Conservation (phyloP, 2,329 filamentous ascomycete genomes). For the Claviceps pazoutovae region DNA sequence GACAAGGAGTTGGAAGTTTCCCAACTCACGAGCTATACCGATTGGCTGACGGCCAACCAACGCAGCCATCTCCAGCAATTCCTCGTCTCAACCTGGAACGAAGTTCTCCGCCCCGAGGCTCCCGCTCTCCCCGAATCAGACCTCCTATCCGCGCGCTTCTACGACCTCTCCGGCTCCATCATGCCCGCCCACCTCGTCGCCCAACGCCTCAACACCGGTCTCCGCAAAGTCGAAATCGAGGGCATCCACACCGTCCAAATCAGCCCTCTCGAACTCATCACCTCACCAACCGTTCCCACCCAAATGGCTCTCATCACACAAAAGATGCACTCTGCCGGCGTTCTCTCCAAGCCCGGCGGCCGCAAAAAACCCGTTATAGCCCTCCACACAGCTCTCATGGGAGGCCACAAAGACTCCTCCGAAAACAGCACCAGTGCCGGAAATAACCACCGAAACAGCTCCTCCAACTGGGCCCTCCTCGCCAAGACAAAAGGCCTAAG, state of each 20-base stretch:
- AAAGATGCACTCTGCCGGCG: constrained; percentile 13
- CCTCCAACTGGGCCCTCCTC: constrained; percentile 3
- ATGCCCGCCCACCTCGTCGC: constrained; percentile 34
- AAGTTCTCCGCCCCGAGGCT: constrained; percentile 25
- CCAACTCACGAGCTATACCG: constrained; percentile 3
- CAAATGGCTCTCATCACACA: constrained; percentile 30
- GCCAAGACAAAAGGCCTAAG: constrained; percentile 6
- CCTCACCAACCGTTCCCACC: constrained; percentile 33
- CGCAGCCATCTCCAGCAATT: constrained; percentile 25
- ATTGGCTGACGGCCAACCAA: constrained; percentile 25
- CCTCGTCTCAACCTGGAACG: constrained; percentile 30
- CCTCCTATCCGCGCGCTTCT: constrained; percentile 33
- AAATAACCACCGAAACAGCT: not conserved
- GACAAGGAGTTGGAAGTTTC: constrained; percentile 12
- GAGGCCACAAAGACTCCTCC: not conserved
- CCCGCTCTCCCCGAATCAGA: constrained; percentile 26
- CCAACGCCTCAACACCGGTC: constrained; percentile 27
- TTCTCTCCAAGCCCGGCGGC: constrained; percentile 6
- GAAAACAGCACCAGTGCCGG: not conserved
- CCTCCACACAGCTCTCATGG: constrained; percentile 1
- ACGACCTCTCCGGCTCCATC: constrained; percentile 35
- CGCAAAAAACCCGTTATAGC: constrained; percentile 7
- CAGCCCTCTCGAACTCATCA: constrained; percentile 34
- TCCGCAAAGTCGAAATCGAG: constrained; percentile 22
- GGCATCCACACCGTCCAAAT: constrained; percentile 26